Base-by-base conservation (phyloP, 768 basidiomycete species). In the Lactifluus hygrophoroides region DNA sequence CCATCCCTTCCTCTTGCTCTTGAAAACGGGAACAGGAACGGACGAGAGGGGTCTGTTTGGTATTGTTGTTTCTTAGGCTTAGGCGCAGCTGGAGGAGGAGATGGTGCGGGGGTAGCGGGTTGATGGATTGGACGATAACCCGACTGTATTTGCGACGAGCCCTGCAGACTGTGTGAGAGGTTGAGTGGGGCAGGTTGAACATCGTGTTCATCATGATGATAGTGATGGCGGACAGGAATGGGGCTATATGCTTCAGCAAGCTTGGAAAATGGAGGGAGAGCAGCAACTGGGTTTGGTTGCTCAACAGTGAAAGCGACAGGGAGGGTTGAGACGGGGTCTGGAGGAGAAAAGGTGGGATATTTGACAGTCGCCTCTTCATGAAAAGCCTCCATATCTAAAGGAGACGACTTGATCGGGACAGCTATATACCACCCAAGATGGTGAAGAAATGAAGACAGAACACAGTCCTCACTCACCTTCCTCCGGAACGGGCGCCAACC, bases 61-160 rank as follows among this genome's bases (percentile, higher is more conserved):
- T 92, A 99, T 69, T 95, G 92, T 69, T 95, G 95, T 70, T 98
- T 97, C 76, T 99, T 99, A 10, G 90, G 92, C 68, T 95, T 97
- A 2, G 84, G 89, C 34, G 83, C 80, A 7, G 81, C 77, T 0
- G 59, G 58, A 50, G 90, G 90, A 0, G 94, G 94, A 0, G 91
- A 84, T 2, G 94, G 93, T 25, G 93, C 92, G 6, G 94, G 94
- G 3, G 94, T 98, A 13, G 85, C 81, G 1, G 92, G 85, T 66
- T 89, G 88, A 16, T 80, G 82, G 25, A 68, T 66, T 27, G 70
- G 66, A 28, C 80, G 73, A 66, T 73, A 80, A 9, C 72, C 64
- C 64, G 73, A 67, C 69, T 76, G 71, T 25, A 72, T 63, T 51
- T 76, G 74, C 14, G 59, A 60, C 43, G 72, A 73, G 30, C 60